Base-by-base conservation (phyloP, 2,329 filamentous ascomycete species). In the Colletotrichum camelliae region DNA sequence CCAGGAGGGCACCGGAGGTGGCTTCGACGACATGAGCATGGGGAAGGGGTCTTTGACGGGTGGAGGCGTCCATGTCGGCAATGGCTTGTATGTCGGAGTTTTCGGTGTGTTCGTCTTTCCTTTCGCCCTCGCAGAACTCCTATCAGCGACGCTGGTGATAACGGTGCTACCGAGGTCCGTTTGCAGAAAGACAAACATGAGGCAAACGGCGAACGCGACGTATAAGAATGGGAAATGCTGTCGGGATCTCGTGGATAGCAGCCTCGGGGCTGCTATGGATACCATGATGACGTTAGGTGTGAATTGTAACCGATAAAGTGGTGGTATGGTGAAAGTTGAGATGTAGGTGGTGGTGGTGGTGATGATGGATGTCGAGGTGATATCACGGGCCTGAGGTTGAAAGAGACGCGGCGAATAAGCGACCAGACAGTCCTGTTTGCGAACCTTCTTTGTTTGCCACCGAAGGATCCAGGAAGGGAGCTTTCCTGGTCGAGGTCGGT, bases 1-100 rank as follows among this genome's bases (percentile, higher is more conserved):
- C 84, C 88, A 89, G 18, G 78, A 74, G 1, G 87, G 87, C 9
- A 89, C 84, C 1, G 85, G 84, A 5, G 87, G 87, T 6, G 84
- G 81, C 64, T 76, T 79, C 16, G 84, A 81, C 13, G 81, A 82
- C 21, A 81, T 79, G 8, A 88, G 81, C 2, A 83, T 80, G 4
- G 86, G 86, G 74, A 88, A 88, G 18, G 87, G 87, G 35, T 88
- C 86, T 43, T 80, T 76, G 72, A 88, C 77, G 3, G 84, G 85
- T n/a, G 85, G 84, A 8, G 84, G 84, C 6, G 75, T 80, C 77
- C 80, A 74, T 39, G 58, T 57, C 16, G 74, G 72, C 9, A 43
- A 27, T 6, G 71, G 72, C 39, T 76, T 76, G 39, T 75, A 76
- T 18, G 58, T 75, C 6, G 74, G 71, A 33, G 5, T 72, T 48